Evolutionary conservation across 768 basidiomycete genomes (phyloP).

Genomic region (Cubamyces lactineus): DNA sequence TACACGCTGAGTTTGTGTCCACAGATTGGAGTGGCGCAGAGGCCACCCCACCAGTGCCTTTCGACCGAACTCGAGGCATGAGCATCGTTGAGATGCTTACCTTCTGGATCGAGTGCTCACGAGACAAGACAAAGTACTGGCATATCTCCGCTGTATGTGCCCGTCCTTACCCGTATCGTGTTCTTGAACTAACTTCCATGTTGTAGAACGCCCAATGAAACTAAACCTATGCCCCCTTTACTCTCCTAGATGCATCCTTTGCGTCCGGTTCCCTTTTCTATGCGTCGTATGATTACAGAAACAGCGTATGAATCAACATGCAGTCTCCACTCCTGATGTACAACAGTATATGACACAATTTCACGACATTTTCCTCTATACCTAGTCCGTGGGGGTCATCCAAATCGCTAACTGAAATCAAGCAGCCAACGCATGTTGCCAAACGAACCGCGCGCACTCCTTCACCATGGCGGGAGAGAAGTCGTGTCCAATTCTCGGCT

Average conservation of each 20-base stretch:
- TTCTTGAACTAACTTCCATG: slow-evolving; percentile 22
- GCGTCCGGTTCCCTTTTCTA: too few species aligned
- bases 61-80: slow-evolving; percentile 14
- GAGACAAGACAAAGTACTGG: slow-evolving; percentile 9
- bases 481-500: slow-evolving; percentile 62
- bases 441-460: slow-evolving; percentile 42
- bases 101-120: slow-evolving; percentile 17
- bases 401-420: not conserved
- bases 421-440: slow-evolving; percentile 27
- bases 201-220: slow-evolving; percentile 10
- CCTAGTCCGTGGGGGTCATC: not conserved
- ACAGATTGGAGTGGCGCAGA: slow-evolving; percentile 14
- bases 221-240: not conserved
- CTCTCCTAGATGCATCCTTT: too few species aligned
- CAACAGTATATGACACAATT: too few species aligned
- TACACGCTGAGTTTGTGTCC: not conserved
- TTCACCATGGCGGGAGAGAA: slow-evolving; percentile 63
- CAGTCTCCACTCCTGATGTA: too few species aligned
- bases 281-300: too few species aligned
- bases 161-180: slow-evolving; percentile 26
- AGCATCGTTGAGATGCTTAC: slow-evolving; percentile 15
- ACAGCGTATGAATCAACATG: too few species aligned
- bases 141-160: slow-evolving; percentile 6
- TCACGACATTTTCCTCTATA: not conserved
- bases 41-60: not conserved